These are phyloP conservation scores for Lichtheimia hyalospora DNA, from an alignment of 371 early-diverging fungal species.

Conservation along the genomic window DNA sequence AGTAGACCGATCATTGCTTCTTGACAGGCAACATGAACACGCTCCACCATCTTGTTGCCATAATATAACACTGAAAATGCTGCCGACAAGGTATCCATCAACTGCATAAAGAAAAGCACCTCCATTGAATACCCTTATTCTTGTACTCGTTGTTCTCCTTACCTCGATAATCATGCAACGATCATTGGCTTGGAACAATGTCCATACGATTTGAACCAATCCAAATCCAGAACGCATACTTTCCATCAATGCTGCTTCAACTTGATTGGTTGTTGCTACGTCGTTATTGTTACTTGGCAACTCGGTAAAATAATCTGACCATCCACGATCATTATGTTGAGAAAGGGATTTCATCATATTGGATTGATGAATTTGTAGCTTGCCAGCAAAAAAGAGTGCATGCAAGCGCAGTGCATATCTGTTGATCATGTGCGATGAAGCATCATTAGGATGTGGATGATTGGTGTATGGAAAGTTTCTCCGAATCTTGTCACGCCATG, in stretches of 20 bases:
- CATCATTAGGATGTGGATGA: neutral
- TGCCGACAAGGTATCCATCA: constrained; percentile 22
- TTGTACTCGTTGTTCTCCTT: neutral
- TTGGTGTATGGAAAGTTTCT: neutral
- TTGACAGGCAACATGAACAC: constrained; percentile 5
- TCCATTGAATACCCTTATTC: neutral
- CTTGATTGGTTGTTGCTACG: constrained; percentile 4
- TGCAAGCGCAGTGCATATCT: constrained; percentile 17
- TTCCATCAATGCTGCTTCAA: constrained; percentile 19
- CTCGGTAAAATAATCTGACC: constrained; percentile 25
- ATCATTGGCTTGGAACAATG: constrained; percentile 17
- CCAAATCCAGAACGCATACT: constrained; percentile 28
- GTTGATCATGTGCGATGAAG: neutral
- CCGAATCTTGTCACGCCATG: constrained; percentile 13
- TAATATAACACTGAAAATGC: constrained; percentile 32
- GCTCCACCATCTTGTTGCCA: constrained; percentile 24
- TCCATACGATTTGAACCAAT: constrained; percentile 19
- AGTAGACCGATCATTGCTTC: constrained; percentile 3
- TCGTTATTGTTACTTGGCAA: constrained; percentile 1
- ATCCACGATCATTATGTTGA: constrained; percentile 11
- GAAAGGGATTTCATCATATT: constrained; percentile 20
- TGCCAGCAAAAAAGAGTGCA: constrained; percentile 22
- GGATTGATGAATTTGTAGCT: constrained; percentile 23
- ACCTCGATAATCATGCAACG: constrained; percentile 26
- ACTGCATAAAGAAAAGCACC: too few species aligned